A percentile compares a stretch with the other conserved stretches of the same genome.
Conservation (phyloP, 2,329 filamentous ascomycete genomes). For the Elsinoe ampelina region DNA sequence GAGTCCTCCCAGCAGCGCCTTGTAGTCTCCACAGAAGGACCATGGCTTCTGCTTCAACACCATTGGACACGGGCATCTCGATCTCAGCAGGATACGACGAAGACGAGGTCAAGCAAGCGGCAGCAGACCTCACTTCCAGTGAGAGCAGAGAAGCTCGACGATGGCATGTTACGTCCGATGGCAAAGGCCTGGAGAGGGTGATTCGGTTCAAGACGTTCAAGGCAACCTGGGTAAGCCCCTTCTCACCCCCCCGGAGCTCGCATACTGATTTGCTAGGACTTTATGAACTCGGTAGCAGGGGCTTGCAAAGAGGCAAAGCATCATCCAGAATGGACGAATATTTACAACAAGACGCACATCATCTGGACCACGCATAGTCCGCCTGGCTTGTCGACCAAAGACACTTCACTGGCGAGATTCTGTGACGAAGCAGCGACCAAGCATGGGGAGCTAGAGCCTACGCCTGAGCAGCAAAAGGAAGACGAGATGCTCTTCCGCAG, state of each 20-base stretch:
- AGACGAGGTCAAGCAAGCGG: not conserved
- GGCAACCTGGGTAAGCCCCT: slow-evolving; percentile 28
- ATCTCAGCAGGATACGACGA: not conserved
- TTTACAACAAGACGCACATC: slow-evolving; percentile 61
- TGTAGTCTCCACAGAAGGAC: not conserved
- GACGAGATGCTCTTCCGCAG: slow-evolving; percentile 2
- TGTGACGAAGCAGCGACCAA: slow-evolving; percentile 44
- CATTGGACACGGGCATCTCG: not conserved
- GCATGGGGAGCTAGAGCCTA: slow-evolving; percentile 20
- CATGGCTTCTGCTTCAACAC: not conserved
- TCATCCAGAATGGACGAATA: slow-evolving; percentile 70
- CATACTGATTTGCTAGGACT: no score
- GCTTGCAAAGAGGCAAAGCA: slow-evolving; percentile 61
- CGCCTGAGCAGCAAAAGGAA: slow-evolving; percentile 11
- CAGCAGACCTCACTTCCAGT: not conserved
- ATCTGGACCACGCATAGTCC: slow-evolving; percentile 66
- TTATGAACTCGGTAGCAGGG: slow-evolving; percentile 63
- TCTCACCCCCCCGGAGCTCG: no score
- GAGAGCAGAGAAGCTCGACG: slow-evolving; percentile 14
- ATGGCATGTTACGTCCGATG: slow-evolving; percentile 27
- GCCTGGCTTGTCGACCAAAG: slow-evolving; percentile 54
- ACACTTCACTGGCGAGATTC: slow-evolving; percentile 51
- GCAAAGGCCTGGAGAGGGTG: slow-evolving; percentile 26
- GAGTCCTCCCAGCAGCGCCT: no score
- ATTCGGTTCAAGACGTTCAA: slow-evolving; percentile 34